Evolutionary conservation across 768 basidiomycete genomes (phyloP), one percentile per base, ranked within the genome.

Genomic region (Epithele typhae): DNA sequence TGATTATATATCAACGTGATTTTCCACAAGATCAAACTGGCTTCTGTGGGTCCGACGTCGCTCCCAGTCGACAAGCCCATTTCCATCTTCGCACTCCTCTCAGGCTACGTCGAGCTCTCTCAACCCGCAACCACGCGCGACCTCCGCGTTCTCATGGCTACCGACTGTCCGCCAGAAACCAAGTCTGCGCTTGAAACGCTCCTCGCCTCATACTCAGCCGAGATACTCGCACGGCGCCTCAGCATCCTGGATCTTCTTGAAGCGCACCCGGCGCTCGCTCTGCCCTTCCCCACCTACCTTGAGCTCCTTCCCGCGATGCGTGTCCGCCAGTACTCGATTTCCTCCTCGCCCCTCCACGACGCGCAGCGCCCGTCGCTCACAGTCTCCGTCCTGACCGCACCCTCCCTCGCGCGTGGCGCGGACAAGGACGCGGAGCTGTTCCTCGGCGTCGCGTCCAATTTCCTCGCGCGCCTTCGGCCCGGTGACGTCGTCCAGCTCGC

Each of bases 311-410:
- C 73, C 8, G 56, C 73, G 3, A 75, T 76, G 69, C 71, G 73
- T 30, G 63, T 74, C 41, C 62, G 75, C 19, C 74, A 76, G 58
- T 75, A 77, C 60, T 75, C 73, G 3, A 76, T 76, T 51, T 75
- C 75, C 0, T 74, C 72, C 1, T 74, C 73, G 1, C 74, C 74
- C 3, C 61, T 77, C 7, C 68, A 69, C 66, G 65, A 72, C 48
- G 62, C 74, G 6, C 54, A 59, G 25, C 66, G 63, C 36, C 68
- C 69, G 24, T 68, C 71, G n/a, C 64, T 77, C 25, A 75, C 75
- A 22, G 52, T 75, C 48, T 71, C 69, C 58, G 69, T 75, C 15
- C 53, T 77, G 27, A 64, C 70, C 36, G 63, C 64, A 5, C 68
- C 71, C 0, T 51, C 71, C 21, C 44, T 68, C 24, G 65, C 69